A percentile compares a stretch with the other conserved stretches of the same genome.
These are phyloP conservation scores for Boletales sp. DNA, from an alignment of 768 basidiomycete species.

Conservation along the genomic window DNA sequence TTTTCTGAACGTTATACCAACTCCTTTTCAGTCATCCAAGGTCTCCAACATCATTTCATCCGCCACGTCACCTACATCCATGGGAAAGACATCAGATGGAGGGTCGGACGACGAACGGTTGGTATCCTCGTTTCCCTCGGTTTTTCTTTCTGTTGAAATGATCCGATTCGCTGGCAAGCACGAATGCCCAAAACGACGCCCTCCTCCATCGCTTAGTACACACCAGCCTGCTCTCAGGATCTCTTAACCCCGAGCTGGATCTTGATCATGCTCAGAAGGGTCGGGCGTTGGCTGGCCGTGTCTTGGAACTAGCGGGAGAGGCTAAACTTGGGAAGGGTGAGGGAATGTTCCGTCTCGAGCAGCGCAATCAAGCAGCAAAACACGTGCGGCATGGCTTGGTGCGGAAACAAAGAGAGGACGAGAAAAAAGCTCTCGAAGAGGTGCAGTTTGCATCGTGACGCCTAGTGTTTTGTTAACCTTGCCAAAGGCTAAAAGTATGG, in stretches of 20 bases:
- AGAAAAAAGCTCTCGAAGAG: slow-evolving; percentile 60
- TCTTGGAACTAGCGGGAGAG: slow-evolving; percentile 66
- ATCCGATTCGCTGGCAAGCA: slow-evolving; percentile 37
- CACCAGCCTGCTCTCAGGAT: slow-evolving; percentile 74
- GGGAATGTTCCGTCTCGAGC: slow-evolving; percentile 50
- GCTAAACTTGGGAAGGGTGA: slow-evolving; percentile 78
- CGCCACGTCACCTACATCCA: slow-evolving; percentile 18
- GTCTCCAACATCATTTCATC: slow-evolving; percentile 50
- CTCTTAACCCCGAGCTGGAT: slow-evolving; percentile 57
- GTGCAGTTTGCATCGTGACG: slow-evolving; percentile 34
- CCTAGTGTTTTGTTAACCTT: slow-evolving; percentile 4
- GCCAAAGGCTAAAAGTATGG: slow-evolving; percentile 72
- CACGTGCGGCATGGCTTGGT: slow-evolving; percentile 67
- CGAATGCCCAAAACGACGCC: slow-evolving; percentile 75
- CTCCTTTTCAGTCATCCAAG: slow-evolving; percentile 64
- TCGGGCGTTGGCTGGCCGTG: slow-evolving; percentile 74
- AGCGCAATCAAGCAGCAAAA: slow-evolving; percentile 69
- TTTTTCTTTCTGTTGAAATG: background rate
- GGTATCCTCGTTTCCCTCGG: slow-evolving; percentile 1
- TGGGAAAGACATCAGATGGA: slow-evolving; percentile 21
- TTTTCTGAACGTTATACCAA: background rate
- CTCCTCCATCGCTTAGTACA: slow-evolving; percentile 77
- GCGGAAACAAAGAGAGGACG: slow-evolving; percentile 57
- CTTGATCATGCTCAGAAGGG: slow-evolving; percentile 63
- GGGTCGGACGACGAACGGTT: slow-evolving; percentile 60